Evolutionary conservation across 768 basidiomycete genomes (phyloP), one percentile per base, ranked within the genome.

Genomic region (Mycena maculata): DNA sequence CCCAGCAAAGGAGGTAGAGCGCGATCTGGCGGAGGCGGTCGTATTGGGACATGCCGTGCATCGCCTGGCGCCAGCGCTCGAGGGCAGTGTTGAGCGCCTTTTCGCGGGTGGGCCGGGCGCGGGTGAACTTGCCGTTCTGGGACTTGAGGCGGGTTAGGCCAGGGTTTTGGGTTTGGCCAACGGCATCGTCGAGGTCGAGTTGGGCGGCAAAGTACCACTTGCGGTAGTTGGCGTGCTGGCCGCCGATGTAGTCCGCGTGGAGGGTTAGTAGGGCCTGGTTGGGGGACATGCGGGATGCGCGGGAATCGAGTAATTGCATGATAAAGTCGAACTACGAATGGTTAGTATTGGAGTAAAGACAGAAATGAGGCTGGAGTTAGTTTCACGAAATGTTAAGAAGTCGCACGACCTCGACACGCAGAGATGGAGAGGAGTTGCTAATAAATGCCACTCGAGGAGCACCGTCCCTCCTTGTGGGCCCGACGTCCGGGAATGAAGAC

Each of bases 121-220:
- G 58, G 25, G 30, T 15, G 9, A 48, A 78, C 67, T 81, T 82
- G 77, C 76, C 79, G 27, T 84, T 82, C 66, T 91, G 89, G 4
- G 93, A 93, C 68, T 89, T 87, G 31, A 96, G 86, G 12, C 94
- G 91, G 54, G 87, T 88, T 11, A 98, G 84, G 64, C 96, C 96
- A 0, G 95, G 94, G 77, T 98, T 98, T 75, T 98, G 95, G 8
- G 87, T 87, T 60, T 93, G 89, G 39, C 97, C 98, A 63, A 99
- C 91, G 58, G 96, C 97, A 73, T 99, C 98, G 79, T 99, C 98
- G 47, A 99, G 91, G 79, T 99, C 97, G 67, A 99, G 91, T 78
- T 99, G 98, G 22, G 97, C 96, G 44, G 97, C 98, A 79, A 99
- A 99, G 82, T 99, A 99, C 98, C 98, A 99, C 82, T 98, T 98